A percentile compares a stretch with the other conserved stretches of the same genome.
Conservation (phyloP, 768 basidiomycete species). For the Panaeolus cyanescens region DNA sequence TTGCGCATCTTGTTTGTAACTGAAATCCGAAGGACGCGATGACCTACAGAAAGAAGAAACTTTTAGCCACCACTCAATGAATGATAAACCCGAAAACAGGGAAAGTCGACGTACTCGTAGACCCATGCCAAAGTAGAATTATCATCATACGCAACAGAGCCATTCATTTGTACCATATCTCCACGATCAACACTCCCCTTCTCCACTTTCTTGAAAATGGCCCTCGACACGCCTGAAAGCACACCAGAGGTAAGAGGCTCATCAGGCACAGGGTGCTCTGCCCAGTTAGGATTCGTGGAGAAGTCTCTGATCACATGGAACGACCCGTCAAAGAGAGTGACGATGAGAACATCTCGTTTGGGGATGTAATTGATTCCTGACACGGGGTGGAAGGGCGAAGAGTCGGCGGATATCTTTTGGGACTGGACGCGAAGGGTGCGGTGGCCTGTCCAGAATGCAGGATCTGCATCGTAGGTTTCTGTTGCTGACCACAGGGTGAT, state of each 20-base stretch:
- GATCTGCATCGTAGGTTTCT: slow-evolving; percentile 1
- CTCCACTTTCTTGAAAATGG: slow-evolving; percentile 51
- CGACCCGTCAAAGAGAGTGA: slow-evolving; percentile 72
- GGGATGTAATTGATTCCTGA: slow-evolving; percentile 61
- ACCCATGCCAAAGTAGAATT: slow-evolving; percentile 62
- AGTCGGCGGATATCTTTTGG: slow-evolving; percentile 54
- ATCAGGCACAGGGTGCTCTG: slow-evolving; percentile 13
- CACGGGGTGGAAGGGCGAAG: slow-evolving; percentile 59
- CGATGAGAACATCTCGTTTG: slow-evolving; percentile 51
- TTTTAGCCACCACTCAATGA: not conserved
- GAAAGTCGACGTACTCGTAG: slow-evolving; percentile 63
- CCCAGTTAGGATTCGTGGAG: slow-evolving; percentile 45
- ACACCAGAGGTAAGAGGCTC: slow-evolving; percentile 34
- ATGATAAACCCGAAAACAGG: slow-evolving; percentile 3
- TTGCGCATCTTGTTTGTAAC: slow-evolving; percentile 64
- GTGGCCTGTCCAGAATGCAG: slow-evolving; percentile 47
- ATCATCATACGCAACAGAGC: slow-evolving; percentile 60
- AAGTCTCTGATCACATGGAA: slow-evolving; percentile 61
- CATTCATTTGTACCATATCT: slow-evolving; percentile 64
- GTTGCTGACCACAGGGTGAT: slow-evolving; percentile 57
- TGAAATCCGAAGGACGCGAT: slow-evolving; percentile 69
- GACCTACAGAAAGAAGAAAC: slow-evolving; percentile 47
- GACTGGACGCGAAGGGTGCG: slow-evolving; percentile 44
- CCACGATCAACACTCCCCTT: slow-evolving; percentile 35
- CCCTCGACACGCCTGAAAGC: slow-evolving; percentile 53